Conservation (phyloP, 768 basidiomycete species). For the Leccinum disarticulatum region DNA sequence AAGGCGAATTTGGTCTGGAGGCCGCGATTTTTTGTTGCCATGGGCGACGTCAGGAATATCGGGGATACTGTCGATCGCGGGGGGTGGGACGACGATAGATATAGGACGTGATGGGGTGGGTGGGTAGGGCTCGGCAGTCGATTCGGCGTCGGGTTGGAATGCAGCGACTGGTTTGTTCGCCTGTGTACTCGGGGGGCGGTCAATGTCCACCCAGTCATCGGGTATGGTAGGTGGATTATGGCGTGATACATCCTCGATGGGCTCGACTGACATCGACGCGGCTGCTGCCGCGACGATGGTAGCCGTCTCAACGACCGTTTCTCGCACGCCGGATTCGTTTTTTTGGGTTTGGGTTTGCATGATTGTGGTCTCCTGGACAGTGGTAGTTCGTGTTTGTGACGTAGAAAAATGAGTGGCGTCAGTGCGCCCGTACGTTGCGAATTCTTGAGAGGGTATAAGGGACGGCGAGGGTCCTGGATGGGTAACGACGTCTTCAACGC, state of each 20-base stretch:
- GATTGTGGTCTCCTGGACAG: conserved; percentile 9
- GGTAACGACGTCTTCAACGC: conserved; percentile 11
- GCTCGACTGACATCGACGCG: conserved; percentile 4
- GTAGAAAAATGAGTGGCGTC: conserved; percentile 14
- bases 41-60: conserved; percentile 22
- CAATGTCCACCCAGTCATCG: conserved; percentile 33
- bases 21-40: conserved; percentile 1
- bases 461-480: conserved; percentile 26
- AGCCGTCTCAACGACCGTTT: neutral
- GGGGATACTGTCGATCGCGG: conserved; percentile 10
- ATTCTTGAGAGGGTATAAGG: conserved; percentile 27
- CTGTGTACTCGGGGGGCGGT: conserved; percentile 7
- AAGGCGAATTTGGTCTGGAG: conserved; percentile 25
- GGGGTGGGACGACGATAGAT: conserved; percentile 14
- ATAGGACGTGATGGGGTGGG: conserved; percentile 12
- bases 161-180: conserved; percentile 7
- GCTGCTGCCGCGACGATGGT: neutral
- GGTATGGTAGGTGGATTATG: conserved; percentile 21
- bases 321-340: conserved; percentile 2
- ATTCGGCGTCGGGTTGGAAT: conserved; percentile 6
- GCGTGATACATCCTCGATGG: conserved; percentile 17
- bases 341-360: conserved; percentile 12
- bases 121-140: conserved; percentile 2
- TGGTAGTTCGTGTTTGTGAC: conserved; percentile 3
- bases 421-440: conserved; percentile 7